Evolutionary conservation across 192 early-diverging fungal species (phyloP).

Genomic region (Coemansia sp.): DNA sequence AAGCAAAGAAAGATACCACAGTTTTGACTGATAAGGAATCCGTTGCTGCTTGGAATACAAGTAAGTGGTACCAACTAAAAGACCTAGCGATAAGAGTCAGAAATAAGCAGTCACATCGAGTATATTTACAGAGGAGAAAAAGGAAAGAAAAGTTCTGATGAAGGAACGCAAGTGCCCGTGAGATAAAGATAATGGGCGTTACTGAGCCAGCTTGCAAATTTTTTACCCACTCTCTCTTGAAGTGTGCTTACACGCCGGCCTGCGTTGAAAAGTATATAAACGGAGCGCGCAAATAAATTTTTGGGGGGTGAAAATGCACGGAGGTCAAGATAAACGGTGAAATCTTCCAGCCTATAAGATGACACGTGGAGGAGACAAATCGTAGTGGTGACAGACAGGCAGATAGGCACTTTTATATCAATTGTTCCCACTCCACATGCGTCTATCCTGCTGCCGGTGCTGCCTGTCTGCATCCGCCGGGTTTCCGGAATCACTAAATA

Average conservation of each 20-base stretch:
- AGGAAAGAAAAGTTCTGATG: neutral
- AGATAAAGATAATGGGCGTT: constrained; percentile 1
- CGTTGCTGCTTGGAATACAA: neutral
- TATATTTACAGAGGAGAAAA: neutral
- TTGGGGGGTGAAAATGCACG: constrained; percentile 4
- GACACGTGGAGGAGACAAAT: constrained; percentile 5
- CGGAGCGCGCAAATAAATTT: constrained; percentile 3
- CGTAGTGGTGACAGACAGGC: too few species aligned
- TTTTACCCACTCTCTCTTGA: neutral
- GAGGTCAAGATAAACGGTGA: constrained; percentile 1
- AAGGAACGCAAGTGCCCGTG: neutral
- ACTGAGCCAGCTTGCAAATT: neutral
- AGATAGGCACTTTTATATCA: too few species aligned
- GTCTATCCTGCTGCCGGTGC: too few species aligned
- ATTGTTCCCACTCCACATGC: too few species aligned
- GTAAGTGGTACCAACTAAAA: neutral
- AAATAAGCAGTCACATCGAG: constrained; percentile 2
- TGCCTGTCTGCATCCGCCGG: too few species aligned
- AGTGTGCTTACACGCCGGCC: too few species aligned
- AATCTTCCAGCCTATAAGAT: constrained; percentile 1
- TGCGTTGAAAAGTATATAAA: neutral
- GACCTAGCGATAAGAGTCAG: constrained; percentile 1
- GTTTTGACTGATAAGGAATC: too few species aligned
- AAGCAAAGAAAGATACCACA: too few species aligned
- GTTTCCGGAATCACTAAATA: too few species aligned